Percentiles rank a stretch among this genome's conserved stretches.
phyloP scores from a whole-genome alignment of 225 moss, liverwort and hornwort genomes.

The Takakia lepidozioides region DNA sequence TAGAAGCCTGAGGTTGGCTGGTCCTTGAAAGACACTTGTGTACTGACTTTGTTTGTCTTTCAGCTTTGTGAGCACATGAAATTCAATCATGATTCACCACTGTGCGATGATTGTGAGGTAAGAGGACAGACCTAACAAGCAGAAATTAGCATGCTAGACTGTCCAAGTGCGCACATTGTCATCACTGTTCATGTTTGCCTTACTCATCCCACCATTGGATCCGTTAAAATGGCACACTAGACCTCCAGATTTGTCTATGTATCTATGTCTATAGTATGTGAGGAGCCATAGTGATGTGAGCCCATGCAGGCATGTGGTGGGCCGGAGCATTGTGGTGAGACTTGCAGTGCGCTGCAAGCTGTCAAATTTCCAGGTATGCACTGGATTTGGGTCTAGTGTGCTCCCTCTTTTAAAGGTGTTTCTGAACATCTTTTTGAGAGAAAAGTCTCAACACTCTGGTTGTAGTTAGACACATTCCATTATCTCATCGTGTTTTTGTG shows the following conservation, averaged over 20 bases:
- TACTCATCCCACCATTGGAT: too few relatives aligned
- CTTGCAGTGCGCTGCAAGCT: slow-evolving; percentile 50
- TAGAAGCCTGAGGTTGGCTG: not conserved
- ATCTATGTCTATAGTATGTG: not conserved
- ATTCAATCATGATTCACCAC: slow-evolving; percentile 53
- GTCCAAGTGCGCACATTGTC: not conserved
- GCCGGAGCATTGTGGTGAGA: slow-evolving; percentile 47
- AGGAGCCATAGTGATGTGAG: not conserved
- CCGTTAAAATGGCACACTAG: too few relatives aligned
- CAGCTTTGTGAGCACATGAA: slow-evolving; percentile 66
- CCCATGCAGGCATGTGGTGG: slow-evolving; percentile 54
- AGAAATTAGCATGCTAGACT: not conserved
- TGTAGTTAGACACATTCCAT: too few relatives aligned
- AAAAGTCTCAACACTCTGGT: too few relatives aligned
- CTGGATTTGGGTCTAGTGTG: slow-evolving; percentile 4
- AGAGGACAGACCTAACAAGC: not conserved
- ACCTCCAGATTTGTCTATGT: too few relatives aligned
- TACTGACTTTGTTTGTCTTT: not conserved
- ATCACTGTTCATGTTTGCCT: not conserved
- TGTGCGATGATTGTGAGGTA: slow-evolving; percentile 50
- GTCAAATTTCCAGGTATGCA: slow-evolving; percentile 27
- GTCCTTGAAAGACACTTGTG: too few relatives aligned
- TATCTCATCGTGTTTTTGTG: too few relatives aligned
- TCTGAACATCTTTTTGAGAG: too few relatives aligned
- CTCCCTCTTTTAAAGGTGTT: too few relatives aligned